Evolutionary conservation across 345 rosid species (phyloP), one percentile per base, ranked within the genome.

Genomic region (Aquilaria malaccensis): DNA sequence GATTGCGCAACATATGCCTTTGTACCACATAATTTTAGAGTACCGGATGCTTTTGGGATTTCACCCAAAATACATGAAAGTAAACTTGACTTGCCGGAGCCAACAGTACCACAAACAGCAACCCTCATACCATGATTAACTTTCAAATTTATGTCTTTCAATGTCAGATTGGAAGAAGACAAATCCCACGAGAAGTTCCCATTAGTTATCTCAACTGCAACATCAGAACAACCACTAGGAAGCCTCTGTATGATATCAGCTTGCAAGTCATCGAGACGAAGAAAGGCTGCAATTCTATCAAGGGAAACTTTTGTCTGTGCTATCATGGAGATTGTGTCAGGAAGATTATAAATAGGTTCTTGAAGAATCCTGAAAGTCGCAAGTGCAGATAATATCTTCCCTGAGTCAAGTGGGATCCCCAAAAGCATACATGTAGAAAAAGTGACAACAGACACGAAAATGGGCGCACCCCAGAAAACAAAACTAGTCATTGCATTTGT

Each of bases 81-180:
- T 55, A 87, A 77, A 45, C 86, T 81, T 0, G 97, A 87, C 63
- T 85, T 90, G 15, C 97, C 95, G 0, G 92, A 68, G 12, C 97
- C 92, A 43, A 90, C 87, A 0, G 81, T 76, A 31, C 97, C 95
- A 61, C 88, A 85, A 50, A 90, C 69, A 9, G 95, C 91, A 32
- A 85, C 74, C 33, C 74, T 81, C 79, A 80, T 78, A 13, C 97
- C 92, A 2, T 67, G 70, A 46, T 43, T 53, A n/a, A 80, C 76
- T 48, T 79, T 73, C 72, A 85, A 57, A 69, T 68, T 80, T 49
- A 83, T 63, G 58, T 79, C 81, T 65, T 65, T 73, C 59, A 87
- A n/a, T 15, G 89, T 85, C 3, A 66, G 72, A 45, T 56, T 55
- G 10, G 71, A 29, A 2, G 74, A 66, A 64, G 74, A 53, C 3